Conservation (phyloP, 2,329 filamentous ascomycete species). For the Mycosphaerella sp. region DNA sequence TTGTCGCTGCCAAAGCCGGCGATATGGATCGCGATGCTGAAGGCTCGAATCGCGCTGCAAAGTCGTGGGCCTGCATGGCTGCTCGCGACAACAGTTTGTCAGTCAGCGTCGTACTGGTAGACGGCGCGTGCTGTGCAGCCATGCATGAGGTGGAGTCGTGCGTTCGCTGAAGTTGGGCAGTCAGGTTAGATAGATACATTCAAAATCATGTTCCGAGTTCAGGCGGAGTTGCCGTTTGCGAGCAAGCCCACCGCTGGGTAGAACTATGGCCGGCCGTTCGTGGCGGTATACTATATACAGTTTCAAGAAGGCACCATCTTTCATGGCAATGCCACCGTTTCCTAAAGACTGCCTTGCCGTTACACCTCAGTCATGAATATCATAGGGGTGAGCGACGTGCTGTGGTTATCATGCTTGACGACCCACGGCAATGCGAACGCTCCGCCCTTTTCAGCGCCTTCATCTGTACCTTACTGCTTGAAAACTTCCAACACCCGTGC, state of each 20-base stretch:
- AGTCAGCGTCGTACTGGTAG: background rate
- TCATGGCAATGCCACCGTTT: background rate
- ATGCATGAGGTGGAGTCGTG: background rate
- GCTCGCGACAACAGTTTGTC: background rate
- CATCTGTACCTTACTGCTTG: background rate
- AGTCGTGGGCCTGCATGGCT: slow-evolving; percentile 17
- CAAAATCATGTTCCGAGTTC: background rate
- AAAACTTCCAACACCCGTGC: background rate
- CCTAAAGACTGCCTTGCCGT: slow-evolving; percentile 1
- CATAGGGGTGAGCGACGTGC: background rate
- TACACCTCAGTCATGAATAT: background rate
- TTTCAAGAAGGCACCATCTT: background rate
- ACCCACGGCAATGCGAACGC: background rate
- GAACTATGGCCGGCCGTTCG: slow-evolving; percentile 3
- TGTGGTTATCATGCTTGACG: background rate
- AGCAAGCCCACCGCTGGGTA: slow-evolving; percentile 5
- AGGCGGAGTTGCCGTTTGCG: slow-evolving; percentile 7
- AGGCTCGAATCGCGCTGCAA: slow-evolving; percentile 11
- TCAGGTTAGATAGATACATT: background rate
- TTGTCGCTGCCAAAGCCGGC: slow-evolving; percentile 21
- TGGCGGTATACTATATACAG: slow-evolving; percentile 3
- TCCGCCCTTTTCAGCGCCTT: background rate
- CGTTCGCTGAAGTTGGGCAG: background rate
- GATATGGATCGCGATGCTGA: slow-evolving; percentile 15
- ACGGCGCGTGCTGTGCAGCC: background rate